phyloP scores from a whole-genome alignment of 1,284 basidiomycete species.

The Leucoagaricus sp. region DNA sequence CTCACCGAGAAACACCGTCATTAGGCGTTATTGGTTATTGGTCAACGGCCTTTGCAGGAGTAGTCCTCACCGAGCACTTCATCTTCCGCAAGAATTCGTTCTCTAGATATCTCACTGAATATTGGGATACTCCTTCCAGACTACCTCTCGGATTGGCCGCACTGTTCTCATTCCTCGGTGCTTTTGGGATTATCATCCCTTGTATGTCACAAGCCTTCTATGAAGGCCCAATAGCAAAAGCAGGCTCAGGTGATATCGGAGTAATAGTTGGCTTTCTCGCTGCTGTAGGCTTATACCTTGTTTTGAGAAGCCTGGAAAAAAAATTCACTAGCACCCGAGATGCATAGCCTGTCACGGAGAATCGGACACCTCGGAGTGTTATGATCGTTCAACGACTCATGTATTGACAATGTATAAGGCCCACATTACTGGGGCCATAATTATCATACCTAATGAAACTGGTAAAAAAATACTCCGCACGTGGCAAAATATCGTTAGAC shows the following conservation, averaged over 20 bases:
- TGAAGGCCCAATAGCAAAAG: conserved; percentile 64
- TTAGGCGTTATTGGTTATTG: conserved; percentile 71
- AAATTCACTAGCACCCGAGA: background rate
- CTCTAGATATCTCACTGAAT: conserved; percentile 47
- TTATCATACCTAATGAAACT: too few relatives aligned
- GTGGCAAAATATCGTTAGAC: too few relatives aligned
- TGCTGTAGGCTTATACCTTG: conserved; percentile 57
- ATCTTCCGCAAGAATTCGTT: conserved; percentile 58
- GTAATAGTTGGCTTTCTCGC: conserved; percentile 68
- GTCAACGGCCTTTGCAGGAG: conserved; percentile 57
- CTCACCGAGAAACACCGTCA: background rate
- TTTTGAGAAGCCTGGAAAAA: conserved; percentile 50
- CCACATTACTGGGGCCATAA: too few relatives aligned
- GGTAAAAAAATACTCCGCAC: too few relatives aligned
- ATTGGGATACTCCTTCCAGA: conserved; percentile 54
- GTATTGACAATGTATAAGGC: too few relatives aligned
- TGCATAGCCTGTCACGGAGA: background rate
- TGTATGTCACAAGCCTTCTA: conserved; percentile 77
- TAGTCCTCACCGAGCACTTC: conserved; percentile 66
- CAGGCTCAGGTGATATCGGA: conserved; percentile 67
- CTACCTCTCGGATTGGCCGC: conserved; percentile 70
- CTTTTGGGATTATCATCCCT: conserved; percentile 65
- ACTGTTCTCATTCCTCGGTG: conserved; percentile 47
- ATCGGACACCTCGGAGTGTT: too few relatives aligned
- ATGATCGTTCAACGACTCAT: too few relatives aligned